Evolutionary conservation across 768 basidiomycete species (phyloP).

Genomic region (Lactarius indigo): DNA sequence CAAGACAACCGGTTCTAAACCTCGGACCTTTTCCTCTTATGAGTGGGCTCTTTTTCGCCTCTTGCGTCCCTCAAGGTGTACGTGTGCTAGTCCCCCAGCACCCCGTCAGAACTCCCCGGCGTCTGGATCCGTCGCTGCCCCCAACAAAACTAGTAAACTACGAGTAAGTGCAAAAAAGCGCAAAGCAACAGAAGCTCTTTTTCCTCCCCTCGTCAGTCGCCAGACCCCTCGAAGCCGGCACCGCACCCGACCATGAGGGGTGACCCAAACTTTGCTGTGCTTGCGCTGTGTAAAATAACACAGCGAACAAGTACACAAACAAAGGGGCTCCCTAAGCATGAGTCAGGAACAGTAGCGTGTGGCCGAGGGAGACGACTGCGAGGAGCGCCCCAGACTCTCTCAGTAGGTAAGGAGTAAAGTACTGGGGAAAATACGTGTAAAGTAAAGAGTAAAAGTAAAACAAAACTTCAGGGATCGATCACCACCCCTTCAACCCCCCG

Average conservation of each 20-base stretch:
- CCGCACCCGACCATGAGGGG: not conserved
- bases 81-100: conserved; percentile 17
- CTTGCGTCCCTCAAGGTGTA: conserved; percentile 18
- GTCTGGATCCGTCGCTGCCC: conserved; percentile 17
- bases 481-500: not conserved
- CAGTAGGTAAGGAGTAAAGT: not conserved
- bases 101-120: conserved; percentile 22
- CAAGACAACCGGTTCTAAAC: conserved; percentile 21
- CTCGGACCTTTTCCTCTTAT: conserved; percentile 10
- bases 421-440: not conserved
- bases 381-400: not conserved
- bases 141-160: not conserved
- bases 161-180: not conserved
- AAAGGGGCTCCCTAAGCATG: not conserved
- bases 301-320: not conserved
- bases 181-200: not conserved
- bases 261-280: not conserved
- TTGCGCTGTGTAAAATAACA: not conserved
- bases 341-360: not conserved
- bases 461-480: not conserved
- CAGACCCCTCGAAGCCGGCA: not conserved
- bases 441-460: not conserved
- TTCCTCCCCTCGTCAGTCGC: not conserved
- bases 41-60: conserved; percentile 11
- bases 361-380: not conserved